Evolutionary conservation across 2,329 filamentous ascomycete genomes (phyloP).

Genomic region (Penicillium sclerotigenum): DNA sequence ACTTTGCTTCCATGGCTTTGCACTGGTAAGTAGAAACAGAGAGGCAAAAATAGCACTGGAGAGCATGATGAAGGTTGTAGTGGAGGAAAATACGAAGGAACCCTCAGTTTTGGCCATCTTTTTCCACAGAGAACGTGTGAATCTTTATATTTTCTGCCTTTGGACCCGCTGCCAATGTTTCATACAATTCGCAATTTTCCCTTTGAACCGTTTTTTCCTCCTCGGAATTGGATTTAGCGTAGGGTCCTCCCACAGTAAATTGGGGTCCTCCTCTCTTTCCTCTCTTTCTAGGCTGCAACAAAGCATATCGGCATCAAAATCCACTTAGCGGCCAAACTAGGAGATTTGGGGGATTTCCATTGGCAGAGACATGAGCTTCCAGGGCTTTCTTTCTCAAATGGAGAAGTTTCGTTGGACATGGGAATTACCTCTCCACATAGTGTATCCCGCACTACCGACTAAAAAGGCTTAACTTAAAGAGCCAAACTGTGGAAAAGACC

Average conservation of each 20-base stretch:
- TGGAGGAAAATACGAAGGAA: not conserved
- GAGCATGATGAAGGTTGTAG: not conserved
- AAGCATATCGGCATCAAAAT: not conserved
- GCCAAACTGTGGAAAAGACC: not conserved
- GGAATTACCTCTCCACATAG: not conserved
- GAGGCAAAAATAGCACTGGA: not conserved
- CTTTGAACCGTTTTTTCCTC: not conserved
- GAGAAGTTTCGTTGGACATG: not conserved
- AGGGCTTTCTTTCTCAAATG: not conserved
- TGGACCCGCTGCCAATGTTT: not conserved
- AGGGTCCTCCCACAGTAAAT: not conserved
- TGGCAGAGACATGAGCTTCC: not conserved
- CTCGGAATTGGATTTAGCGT: not conserved
- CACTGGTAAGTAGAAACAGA: slow-evolving; percentile 2
- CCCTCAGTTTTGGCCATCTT: not conserved
- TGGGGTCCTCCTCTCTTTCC: not conserved
- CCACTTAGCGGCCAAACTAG: not conserved
- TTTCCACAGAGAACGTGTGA: not conserved
- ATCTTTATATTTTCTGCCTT: not conserved
- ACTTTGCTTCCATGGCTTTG: not conserved
- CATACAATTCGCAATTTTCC: not conserved
- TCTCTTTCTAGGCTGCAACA: not conserved
- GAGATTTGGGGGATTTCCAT: not conserved
- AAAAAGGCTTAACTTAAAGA: not conserved
- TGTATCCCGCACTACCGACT: not conserved